Base-by-base conservation (phyloP, 805 yeast species). In the Starmera amethionina region DNA sequence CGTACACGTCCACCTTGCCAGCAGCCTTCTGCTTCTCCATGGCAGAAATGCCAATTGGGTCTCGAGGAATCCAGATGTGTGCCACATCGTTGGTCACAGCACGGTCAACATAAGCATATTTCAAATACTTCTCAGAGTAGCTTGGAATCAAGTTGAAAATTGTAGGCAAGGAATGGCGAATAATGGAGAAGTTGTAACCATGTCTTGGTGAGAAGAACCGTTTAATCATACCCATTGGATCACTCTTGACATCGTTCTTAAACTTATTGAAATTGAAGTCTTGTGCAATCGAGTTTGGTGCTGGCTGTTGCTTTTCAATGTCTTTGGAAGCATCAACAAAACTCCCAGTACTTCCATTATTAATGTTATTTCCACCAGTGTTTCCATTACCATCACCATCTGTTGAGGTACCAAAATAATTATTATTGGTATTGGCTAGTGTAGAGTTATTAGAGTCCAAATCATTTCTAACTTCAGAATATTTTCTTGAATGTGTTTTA, bases 61-160 rank as follows among this genome's bases (percentile, higher is more conserved):
- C 94, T 48, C 65, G 72, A 34, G 82, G 77, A 45, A 82, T 64
- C 94, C 94, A 84, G 38, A 82, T 64, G 42, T 72, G 71, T 28
- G 87, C 85, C 44, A 65, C 76, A 8, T 62, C 70, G 29, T 68
- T 79, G n/a, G 55, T 59, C 32, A 77, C 70, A 33, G 73, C 72
- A 19, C 86, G 85, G 50, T 77, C 73, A 31, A 68, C 64, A 50
- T 75, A 80, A 2, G 68, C 63, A 8, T 51, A 40, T 6, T 56
- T 55, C 33, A 56, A 38, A 36, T 55, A 64, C 15, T 51, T 60
- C 8, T 52, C 42, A 32, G 54, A 49, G 42, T 65, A 65, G 15
- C 47, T 53, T 19, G 64, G 52, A 4, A 59, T 48, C 4, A 56
- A 45, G 43, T 65, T 64, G 43, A 54, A 59, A 22, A 45, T 48